Percentiles rank a stretch among this genome's conserved stretches.
These are phyloP conservation scores for Aphanoascus verrucosus DNA, from an alignment of 2,329 filamentous ascomycete genomes.

Conservation along the genomic window DNA sequence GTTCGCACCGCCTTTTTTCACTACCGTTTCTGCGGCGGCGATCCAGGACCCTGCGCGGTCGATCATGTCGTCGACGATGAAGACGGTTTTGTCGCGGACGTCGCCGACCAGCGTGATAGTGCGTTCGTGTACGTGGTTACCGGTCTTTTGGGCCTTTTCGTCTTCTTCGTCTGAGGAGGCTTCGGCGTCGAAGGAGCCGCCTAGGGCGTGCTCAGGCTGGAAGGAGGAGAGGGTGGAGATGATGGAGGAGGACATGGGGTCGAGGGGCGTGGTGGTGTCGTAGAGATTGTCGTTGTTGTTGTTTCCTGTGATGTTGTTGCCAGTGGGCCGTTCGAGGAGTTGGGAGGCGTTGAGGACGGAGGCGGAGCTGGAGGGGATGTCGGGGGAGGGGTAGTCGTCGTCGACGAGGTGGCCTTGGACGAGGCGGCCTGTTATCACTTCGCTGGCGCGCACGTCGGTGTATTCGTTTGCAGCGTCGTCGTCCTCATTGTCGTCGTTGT, in stretches of 20 bases:
- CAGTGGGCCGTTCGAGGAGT: too few species aligned
- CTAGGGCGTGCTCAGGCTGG: slow-evolving; percentile 59
- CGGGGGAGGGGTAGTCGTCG: slow-evolving; percentile 77
- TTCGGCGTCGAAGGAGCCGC: slow-evolving; percentile 74
- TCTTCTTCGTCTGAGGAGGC: slow-evolving; percentile 90
- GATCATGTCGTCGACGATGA: slow-evolving; percentile 98
- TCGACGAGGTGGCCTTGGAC: slow-evolving; percentile 93
- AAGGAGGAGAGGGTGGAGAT: slow-evolving; percentile 71
- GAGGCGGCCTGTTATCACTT: slow-evolving; percentile 83
- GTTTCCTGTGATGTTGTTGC: too few species aligned
- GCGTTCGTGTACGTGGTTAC: slow-evolving; percentile 76
- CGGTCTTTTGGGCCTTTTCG: slow-evolving; percentile 45
- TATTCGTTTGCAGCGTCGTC: slow-evolving; percentile 41
- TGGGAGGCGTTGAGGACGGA: slow-evolving; percentile 46
- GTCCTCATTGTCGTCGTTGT: background rate
- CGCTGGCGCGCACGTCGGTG: slow-evolving; percentile 69
- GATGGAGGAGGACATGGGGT: slow-evolving; percentile 73
- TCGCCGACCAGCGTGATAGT: slow-evolving; percentile 97
- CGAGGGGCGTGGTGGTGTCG: slow-evolving; percentile 46
- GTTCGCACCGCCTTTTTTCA: slow-evolving; percentile 81
- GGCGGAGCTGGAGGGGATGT: slow-evolving; percentile 38
- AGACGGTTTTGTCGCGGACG: slow-evolving; percentile 74
- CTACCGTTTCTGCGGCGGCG: slow-evolving; percentile 88
- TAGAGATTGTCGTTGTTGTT: slow-evolving; percentile 38
- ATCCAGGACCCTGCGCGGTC: slow-evolving; percentile 97